Percentiles rank a stretch among this genome's conserved stretches.
Conservation (phyloP, 2,329 filamentous ascomycete genomes). For the Penicillium sp. region DNA sequence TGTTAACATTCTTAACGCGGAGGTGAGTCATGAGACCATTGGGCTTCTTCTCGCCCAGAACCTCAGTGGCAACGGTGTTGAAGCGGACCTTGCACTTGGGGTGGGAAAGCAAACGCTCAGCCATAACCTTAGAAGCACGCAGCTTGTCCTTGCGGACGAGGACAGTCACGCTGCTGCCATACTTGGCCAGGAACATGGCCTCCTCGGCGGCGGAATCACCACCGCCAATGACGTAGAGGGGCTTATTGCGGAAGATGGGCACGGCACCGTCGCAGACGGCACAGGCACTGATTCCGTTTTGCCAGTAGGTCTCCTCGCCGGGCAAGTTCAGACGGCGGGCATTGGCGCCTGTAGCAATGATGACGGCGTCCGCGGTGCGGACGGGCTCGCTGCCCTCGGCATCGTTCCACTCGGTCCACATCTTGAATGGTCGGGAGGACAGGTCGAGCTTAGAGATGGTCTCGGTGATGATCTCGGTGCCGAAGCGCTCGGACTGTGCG, state of each 20-base stretch:
- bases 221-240: slow-evolving; percentile 90
- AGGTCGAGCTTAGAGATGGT: slow-evolving; percentile 89
- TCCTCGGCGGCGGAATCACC: slow-evolving; percentile 97
- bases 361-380: slow-evolving; percentile 86
- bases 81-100: slow-evolving; percentile 89
- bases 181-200: slow-evolving; percentile 96
- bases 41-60: slow-evolving; percentile 75
- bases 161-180: slow-evolving; percentile 91
- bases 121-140: slow-evolving; percentile 89
- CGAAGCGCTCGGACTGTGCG: slow-evolving; percentile 84
- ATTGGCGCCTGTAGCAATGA: slow-evolving; percentile 93
- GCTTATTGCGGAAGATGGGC: slow-evolving; percentile 96
- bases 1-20: slow-evolving; percentile 74
- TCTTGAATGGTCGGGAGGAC: slow-evolving; percentile 80
- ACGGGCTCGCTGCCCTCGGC: slow-evolving; percentile 63
- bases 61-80: slow-evolving; percentile 77
- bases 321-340: slow-evolving; percentile 77
- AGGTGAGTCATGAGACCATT: slow-evolving; percentile 83
- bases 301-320: slow-evolving; percentile 96
- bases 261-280: slow-evolving; percentile 96
- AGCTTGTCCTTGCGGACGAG: slow-evolving; percentile 85
- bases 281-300: slow-evolving; percentile 92
- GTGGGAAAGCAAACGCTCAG: slow-evolving; percentile 74
- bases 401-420: slow-evolving; percentile 86
- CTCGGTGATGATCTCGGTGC: slow-evolving; percentile 89